Evolutionary conservation across 1,284 basidiomycete species (phyloP), one percentile per base, ranked within the genome.

Genomic region (Malassezia slooffiae): DNA sequence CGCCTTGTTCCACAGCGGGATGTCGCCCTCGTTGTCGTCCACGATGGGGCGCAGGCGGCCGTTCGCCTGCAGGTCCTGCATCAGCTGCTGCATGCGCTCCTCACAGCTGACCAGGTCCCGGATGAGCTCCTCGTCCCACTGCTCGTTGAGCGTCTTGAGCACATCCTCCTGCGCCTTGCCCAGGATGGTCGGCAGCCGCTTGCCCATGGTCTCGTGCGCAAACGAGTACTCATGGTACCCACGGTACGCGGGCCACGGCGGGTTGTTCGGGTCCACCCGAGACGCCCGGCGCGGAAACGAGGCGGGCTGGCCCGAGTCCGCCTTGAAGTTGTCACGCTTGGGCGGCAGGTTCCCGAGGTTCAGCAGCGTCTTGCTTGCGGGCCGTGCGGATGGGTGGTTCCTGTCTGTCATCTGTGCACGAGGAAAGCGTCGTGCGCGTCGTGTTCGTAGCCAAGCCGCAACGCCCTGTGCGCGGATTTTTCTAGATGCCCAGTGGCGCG

Each of bases 201-300:
- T 81, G 53, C 86, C 85, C 88, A 93, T 93, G 7, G 70, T 70
- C 41, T 70, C 60, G 31, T 90, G 83, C 41, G 88, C 87, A 70
- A 90, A 90, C 1, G 87, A 90, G 72, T 88, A 93, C 72, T 89
- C 85, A 71, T 93, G 88, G 73, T 93, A 93, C 8, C 89, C 89
- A 51, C 88, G 47, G 64, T 72, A 72, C 1, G 72, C 88, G 22
- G 89, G 89, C 89, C 88, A 95, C 38, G 90, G 90, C 23, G 90
- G 90, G 74, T 93, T 88, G 74, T 95, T 86, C 29, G 87, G 85
- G 70, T 89, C 74, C 47, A 50, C 63, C 15, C 23, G 39, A 34
- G 38, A 54, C 13, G 41, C 33, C 5, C 24, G 34, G 24, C 39
- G 47, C 2, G 50, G 50, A 23, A 33, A 49, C 19, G n/a, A 15